Evolutionary conservation across 1,284 basidiomycete genomes (phyloP).

Genomic region (Cutaneotrichosporon sp.): DNA sequence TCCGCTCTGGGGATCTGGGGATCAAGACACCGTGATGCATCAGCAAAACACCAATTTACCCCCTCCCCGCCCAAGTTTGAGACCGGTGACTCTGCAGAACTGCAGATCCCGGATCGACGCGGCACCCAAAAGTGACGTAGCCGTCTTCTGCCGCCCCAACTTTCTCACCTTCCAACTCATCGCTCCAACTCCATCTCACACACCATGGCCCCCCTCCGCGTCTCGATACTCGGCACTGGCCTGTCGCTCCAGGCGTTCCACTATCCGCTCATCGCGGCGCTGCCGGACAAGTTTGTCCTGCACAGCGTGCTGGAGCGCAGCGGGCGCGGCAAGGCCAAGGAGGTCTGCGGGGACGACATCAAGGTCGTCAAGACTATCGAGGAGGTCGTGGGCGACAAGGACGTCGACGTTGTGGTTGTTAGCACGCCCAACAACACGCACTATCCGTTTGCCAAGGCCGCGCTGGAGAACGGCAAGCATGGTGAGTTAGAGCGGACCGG

Average conservation of each 20-base stretch:
- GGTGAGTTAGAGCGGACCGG: conserved; percentile 56
- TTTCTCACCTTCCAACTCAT: not conserved
- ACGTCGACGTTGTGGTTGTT: conserved; percentile 61
- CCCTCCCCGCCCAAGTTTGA: no score
- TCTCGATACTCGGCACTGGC: conserved; percentile 73
- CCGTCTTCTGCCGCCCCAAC: not conserved
- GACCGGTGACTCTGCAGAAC: not conserved
- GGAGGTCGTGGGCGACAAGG: conserved; percentile 49
- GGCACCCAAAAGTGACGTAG: no score
- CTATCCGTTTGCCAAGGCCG: conserved; percentile 60
- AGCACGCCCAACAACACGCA: conserved; percentile 80
- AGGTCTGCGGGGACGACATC: conserved; percentile 37
- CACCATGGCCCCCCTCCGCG: conserved; percentile 61
- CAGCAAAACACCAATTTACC: no score
- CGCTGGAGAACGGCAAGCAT: conserved; percentile 73
- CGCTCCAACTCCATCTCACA: no score
- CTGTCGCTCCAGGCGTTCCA: conserved; percentile 76
- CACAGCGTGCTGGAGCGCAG: conserved; percentile 61
- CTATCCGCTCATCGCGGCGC: conserved; percentile 70
- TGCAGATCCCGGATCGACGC: no score
- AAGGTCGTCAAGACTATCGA: conserved; percentile 51
- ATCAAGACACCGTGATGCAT: no score
- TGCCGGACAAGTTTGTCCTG: conserved; percentile 71
- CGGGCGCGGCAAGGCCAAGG: conserved; percentile 32
- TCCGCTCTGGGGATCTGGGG: no score